Conservation (phyloP, 257 asterid genomes). For the Rhazya stricta region DNA sequence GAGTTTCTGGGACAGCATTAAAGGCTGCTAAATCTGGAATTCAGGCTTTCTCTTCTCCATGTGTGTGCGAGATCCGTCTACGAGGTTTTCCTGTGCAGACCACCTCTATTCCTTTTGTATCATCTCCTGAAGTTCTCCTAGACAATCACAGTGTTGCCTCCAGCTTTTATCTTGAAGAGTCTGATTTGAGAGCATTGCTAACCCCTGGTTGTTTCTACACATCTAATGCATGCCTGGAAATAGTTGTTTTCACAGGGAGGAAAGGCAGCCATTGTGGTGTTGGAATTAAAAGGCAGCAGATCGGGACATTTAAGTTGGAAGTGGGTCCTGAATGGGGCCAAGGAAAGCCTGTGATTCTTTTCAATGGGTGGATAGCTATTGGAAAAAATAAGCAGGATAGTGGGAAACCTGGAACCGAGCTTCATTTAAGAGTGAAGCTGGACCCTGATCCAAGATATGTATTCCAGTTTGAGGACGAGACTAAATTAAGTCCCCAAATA, state of each 20-base stretch:
- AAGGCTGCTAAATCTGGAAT: constrained; percentile 46
- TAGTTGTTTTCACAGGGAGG: constrained; percentile 68
- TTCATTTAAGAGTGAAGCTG: constrained; percentile 78
- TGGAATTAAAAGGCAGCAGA: constrained; percentile 67
- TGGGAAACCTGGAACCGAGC: constrained; percentile 71
- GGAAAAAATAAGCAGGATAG: constrained; percentile 70
- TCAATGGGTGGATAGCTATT: constrained; percentile 86
- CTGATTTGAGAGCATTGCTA: constrained; percentile 65
- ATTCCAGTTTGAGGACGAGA: constrained; percentile 83
- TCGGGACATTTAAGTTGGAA: constrained; percentile 70
- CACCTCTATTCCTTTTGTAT: constrained; percentile 56
- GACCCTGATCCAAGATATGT: constrained; percentile 97
- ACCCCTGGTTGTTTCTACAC: constrained; percentile 74
- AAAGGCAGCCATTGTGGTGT: constrained; percentile 85
- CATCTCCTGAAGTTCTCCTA: constrained; percentile 65
- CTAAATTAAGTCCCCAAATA: constrained; percentile 74
- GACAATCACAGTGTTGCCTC: constrained; percentile 59
- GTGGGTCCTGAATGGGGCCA: constrained; percentile 91
- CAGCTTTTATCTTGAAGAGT: constrained; percentile 84
- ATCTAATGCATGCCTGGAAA: constrained; percentile 70
- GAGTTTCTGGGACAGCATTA: constrained; percentile 47
- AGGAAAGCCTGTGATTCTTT: constrained; percentile 71
- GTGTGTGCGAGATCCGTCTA: constrained; percentile 82
- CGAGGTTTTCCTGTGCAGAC: constrained; percentile 98
- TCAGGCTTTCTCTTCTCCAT: constrained; percentile 57